phyloP scores from a whole-genome alignment of 495 filamentous ascomycete genomes.

The Tuber brumale region DNA sequence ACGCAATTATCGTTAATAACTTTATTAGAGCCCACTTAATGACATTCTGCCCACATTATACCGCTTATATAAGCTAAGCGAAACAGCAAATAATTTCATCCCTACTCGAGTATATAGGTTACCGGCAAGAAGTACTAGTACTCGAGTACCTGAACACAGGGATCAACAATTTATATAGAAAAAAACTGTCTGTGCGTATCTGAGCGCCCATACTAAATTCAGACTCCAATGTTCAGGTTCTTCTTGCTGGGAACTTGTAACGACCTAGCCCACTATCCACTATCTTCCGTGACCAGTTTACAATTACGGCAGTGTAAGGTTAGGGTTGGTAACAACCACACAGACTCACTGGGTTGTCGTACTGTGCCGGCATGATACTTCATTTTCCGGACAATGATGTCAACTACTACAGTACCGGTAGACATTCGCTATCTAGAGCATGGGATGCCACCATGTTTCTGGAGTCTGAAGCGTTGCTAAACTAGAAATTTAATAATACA shows the following conservation, averaged over 20 bases:
- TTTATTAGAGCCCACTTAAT: background rate
- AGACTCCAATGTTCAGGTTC: too few relatives aligned
- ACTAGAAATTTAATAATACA: background rate
- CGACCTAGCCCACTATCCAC: background rate
- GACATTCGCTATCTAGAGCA: background rate
- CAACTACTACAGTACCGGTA: background rate
- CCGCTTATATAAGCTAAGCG: too few relatives aligned
- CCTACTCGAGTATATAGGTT: too few relatives aligned
- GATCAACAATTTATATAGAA: too few relatives aligned
- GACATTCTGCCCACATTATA: too few relatives aligned
- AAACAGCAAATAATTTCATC: background rate
- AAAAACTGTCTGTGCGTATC: too few relatives aligned
- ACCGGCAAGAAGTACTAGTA: too few relatives aligned
- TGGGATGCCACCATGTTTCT: background rate
- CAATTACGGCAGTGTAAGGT: background rate
- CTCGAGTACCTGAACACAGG: too few relatives aligned
- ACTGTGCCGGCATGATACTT: too few relatives aligned
- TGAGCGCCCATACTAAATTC: too few relatives aligned
- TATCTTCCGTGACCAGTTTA: background rate
- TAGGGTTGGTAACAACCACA: background rate
- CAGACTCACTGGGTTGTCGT: background rate
- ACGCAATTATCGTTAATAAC: background rate
- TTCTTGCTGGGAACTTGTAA: too few relatives aligned
- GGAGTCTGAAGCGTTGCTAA: background rate
- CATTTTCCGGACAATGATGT: background rate